Evolutionary conservation across 345 rosid species (phyloP).

Genomic region (Linum lewisii): DNA sequence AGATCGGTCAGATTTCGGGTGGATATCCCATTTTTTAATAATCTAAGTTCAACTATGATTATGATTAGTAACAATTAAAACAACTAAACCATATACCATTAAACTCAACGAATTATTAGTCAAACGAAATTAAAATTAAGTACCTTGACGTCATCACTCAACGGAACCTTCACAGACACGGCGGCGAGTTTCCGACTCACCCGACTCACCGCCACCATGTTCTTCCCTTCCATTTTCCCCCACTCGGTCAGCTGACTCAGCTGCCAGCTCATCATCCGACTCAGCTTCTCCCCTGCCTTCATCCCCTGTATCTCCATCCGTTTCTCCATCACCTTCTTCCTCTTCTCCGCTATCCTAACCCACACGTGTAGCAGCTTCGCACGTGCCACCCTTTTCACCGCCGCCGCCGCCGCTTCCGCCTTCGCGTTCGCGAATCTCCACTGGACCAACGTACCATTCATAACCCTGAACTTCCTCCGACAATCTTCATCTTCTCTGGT

Average conservation of each 20-base stretch:
- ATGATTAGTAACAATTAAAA: no score
- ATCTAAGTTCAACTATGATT: no score
- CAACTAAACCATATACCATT: no score
- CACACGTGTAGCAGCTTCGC: constrained; percentile 41
- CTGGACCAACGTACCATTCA: constrained; percentile 41
- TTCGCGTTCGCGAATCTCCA: constrained; percentile 58
- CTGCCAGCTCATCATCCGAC: constrained; percentile 34
- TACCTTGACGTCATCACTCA: constrained; percentile 46
- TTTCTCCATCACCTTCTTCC: constrained; percentile 31
- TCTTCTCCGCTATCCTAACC: constrained; percentile 33
- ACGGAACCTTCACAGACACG: constrained; percentile 35
- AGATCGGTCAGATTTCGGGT: no score
- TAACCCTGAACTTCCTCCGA: constrained; percentile 34
- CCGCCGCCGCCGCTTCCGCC: constrained; percentile 34
- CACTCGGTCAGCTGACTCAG: constrained; percentile 41
- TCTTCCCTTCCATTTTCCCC: constrained; percentile 38
- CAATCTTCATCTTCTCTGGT: constrained; percentile 33
- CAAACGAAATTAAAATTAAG: no score
- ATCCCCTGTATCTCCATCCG: constrained; percentile 29
- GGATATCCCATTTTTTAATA: no score
- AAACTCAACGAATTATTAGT: no score
- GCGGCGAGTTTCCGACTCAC: constrained; percentile 54
- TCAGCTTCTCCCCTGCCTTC: constrained; percentile 34
- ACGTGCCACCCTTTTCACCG: constrained; percentile 29
- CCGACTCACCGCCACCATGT: constrained; percentile 47